Evolutionary conservation across 768 basidiomycete species (phyloP).

Genomic region (Chiua virens): DNA sequence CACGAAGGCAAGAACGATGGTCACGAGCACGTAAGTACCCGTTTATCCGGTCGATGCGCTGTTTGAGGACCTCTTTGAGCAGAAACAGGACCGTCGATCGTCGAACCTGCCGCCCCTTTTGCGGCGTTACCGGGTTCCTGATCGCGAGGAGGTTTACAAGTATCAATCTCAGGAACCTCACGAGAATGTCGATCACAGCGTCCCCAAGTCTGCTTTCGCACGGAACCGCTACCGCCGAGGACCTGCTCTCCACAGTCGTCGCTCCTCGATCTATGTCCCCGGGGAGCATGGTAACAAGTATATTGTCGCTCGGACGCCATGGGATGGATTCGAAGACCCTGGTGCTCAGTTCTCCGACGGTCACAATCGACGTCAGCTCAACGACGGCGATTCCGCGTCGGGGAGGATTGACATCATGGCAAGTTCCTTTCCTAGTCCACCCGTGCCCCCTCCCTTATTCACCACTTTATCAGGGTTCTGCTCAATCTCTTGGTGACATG

Average conservation of each 20-base stretch:
- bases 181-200: background rate
- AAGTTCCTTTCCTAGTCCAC: constrained; percentile 14
- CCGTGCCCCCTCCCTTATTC: constrained; percentile 1
- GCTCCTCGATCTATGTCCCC: constrained; percentile 23
- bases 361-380: constrained; percentile 7
- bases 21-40: constrained; percentile 4
- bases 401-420: constrained; percentile 54
- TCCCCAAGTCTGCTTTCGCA: constrained; percentile 18
- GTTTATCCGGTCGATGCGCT: background rate
- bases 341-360: background rate
- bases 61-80: background rate
- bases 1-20: constrained; percentile 1
- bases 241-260: constrained; percentile 7
- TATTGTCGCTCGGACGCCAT: constrained; percentile 17
- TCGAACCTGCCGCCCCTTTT: constrained; percentile 17
- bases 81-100: background rate
- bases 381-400: constrained; percentile 27
- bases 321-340: background rate
- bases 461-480: constrained; percentile 1
- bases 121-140: constrained; percentile 7
- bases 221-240: constrained; percentile 18
- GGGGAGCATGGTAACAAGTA: constrained; percentile 30
- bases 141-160: background rate
- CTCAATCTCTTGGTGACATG: background rate
- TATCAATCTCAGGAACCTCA: background rate